phyloP scores from a whole-genome alignment of 1,284 basidiomycete genomes.

The Pseudozyma hubeiensis region DNA sequence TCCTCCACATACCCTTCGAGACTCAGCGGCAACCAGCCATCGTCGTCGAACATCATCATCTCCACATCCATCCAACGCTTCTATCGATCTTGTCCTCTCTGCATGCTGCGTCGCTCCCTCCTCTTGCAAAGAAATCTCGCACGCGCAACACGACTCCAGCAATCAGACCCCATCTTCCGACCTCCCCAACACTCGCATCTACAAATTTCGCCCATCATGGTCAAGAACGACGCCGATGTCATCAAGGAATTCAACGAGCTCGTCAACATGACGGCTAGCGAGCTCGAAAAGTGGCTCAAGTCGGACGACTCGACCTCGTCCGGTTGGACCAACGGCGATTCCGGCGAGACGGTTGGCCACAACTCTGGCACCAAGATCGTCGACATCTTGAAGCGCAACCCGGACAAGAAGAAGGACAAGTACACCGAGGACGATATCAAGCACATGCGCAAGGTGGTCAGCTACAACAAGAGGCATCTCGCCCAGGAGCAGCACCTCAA shows the following conservation, averaged over 20 bases:
- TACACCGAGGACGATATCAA: conserved; percentile 64
- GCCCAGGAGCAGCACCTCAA: conserved; percentile 63
- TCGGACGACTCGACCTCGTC: conserved; percentile 52
- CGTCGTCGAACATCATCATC: not conserved
- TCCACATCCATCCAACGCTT: not conserved
- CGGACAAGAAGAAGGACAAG: conserved; percentile 59
- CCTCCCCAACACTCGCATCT: conserved; percentile 1
- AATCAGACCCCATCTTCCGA: not conserved
- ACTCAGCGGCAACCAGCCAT: not conserved
- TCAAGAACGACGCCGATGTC: conserved; percentile 54
- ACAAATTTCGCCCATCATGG: conserved; percentile 36
- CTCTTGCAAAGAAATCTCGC: not conserved
- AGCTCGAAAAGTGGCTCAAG: conserved; percentile 66
- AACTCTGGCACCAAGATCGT: conserved; percentile 58
- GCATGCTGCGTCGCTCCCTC: not conserved
- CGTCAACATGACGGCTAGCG: conserved; percentile 67
- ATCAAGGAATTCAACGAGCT: conserved; percentile 62
- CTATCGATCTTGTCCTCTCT: not conserved
- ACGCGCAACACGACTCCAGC: not conserved
- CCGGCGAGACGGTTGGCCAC: conserved; percentile 62
- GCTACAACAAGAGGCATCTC: conserved; percentile 67
- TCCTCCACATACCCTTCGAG: conserved; percentile 3
- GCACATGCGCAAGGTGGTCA: conserved; percentile 68
- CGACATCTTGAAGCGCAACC: conserved; percentile 67
- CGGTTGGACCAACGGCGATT: conserved; percentile 57